Base-by-base conservation (phyloP, 192 early-diverging fungal genomes). In the Podila epigama region DNA sequence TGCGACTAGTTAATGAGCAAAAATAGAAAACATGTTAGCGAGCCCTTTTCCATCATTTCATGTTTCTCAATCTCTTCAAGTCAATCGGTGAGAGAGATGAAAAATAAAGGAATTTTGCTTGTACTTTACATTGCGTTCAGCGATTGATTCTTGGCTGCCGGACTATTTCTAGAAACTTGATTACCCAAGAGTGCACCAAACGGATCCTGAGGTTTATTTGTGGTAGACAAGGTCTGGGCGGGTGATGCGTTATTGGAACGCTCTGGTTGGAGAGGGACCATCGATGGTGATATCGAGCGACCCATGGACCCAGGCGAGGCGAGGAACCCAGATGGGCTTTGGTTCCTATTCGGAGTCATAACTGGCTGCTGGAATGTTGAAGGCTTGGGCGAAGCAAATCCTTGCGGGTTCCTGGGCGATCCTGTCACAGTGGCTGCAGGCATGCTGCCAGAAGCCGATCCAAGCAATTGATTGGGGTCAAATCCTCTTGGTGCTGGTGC, bases 121-220 rank as follows among this genome's bases (percentile, higher is more conserved):
- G 15, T 22, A 33, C 12, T 53, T 40, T 63, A 75, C 71, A 75
- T 66, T 18, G 73, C 28, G 33, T 77, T 68, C 28, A 77, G 37
- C 1, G 73, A 77, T 53, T 77, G 73, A 36, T 77, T 68, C 50
- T 77, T 77, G 31, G 52, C 54, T 3, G 66, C 34, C 18, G 71
- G 60, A 34, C 59, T 63, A 27, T 31, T 75, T 11, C 59, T 42
- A 1, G 71, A 75, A 35, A 75, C 66, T 29, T 75, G 71, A 32
- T 68, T 65, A 5, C 71, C 71, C 9, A 75, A 44, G 2, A 75
- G 35, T 3, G 64, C 27, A 41, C 44, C 71, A 34, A 75, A 75
- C 0, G 71, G 71, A 52, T 75, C 71, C 36, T 50, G 66, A 28
- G 59, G 50, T 7, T 40, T 62, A 11, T 41, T 16, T 18, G 52